Conservation (phyloP, 495 filamentous ascomycete species). For the Durotheca rogersii region DNA sequence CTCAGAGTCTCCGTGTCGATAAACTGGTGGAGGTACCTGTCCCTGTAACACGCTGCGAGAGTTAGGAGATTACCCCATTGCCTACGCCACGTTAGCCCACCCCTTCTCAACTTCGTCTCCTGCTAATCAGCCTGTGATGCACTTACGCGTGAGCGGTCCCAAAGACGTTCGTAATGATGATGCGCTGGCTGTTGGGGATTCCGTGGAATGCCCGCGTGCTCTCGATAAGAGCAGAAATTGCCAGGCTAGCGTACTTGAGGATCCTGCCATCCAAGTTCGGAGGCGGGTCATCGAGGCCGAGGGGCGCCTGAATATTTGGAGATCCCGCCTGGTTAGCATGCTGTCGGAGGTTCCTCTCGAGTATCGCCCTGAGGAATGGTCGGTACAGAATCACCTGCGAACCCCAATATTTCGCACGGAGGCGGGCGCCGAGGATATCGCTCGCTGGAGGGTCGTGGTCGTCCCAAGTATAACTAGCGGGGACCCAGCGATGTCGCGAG, state of each 20-base stretch:
- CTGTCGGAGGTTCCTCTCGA: conserved; percentile 36
- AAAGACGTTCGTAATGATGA: conserved; percentile 90
- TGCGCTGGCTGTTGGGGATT: conserved; percentile 57
- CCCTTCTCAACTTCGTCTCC: too few species aligned
- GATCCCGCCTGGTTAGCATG: conserved; percentile 28
- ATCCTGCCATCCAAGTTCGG: conserved; percentile 48
- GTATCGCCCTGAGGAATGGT: conserved; percentile 71
- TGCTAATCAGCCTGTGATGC: too few species aligned
- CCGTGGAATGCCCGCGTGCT: conserved; percentile 88
- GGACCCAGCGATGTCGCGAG: conserved; percentile 38
- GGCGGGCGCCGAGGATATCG: conserved; percentile 79
- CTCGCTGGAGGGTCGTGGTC: conserved; percentile 64
- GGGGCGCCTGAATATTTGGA: conserved; percentile 32
- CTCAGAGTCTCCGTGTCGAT: conserved; percentile 54
- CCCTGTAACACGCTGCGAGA: conserved; percentile 72
- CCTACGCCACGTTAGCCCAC: conserved; percentile 50
- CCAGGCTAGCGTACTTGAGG: conserved; percentile 53
- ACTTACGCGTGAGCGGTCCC: conserved; percentile 97
- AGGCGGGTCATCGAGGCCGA: conserved; percentile 17
- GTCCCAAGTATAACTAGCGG: conserved; percentile 59
- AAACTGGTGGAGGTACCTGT: conserved; percentile 54
- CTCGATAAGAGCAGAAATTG: conserved; percentile 72
- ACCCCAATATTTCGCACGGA: conserved; percentile 93
- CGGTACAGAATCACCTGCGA: conserved; percentile 87
- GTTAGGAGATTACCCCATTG: conserved; percentile 97